These are phyloP conservation scores for Pulveroboletus ravenelii DNA, from an alignment of 768 basidiomycete genomes.

Conservation along the genomic window DNA sequence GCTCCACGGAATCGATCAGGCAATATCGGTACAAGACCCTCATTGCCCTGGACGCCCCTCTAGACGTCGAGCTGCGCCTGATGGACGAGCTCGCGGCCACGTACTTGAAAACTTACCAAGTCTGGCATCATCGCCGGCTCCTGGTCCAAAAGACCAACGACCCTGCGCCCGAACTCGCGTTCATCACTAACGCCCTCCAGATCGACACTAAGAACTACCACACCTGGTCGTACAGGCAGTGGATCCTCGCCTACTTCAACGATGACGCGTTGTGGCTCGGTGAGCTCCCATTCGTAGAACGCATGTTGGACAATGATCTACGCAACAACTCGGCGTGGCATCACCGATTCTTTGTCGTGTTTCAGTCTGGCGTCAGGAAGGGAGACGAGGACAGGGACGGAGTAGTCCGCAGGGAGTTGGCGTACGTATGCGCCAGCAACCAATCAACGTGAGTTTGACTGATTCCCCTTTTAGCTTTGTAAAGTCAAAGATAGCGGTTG, in stretches of 20 bases:
- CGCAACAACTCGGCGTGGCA: slow-evolving; percentile 99
- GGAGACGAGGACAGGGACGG: slow-evolving; percentile 60
- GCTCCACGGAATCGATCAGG: slow-evolving; percentile 43
- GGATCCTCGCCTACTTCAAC: slow-evolving; percentile 84
- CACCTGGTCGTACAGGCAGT: slow-evolving; percentile 97
- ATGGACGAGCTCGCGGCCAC: slow-evolving; percentile 85
- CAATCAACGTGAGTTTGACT: neutral
- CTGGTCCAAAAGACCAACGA: slow-evolving; percentile 54
- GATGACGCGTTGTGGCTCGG: slow-evolving; percentile 63
- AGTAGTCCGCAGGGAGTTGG: slow-evolving; percentile 63
- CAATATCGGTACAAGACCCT: slow-evolving; percentile 93
- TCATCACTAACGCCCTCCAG: slow-evolving; percentile 67
- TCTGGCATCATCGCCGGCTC: slow-evolving; percentile 91
- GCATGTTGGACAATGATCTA: slow-evolving; percentile 68
- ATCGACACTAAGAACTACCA: slow-evolving; percentile 96
- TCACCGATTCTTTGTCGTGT: slow-evolving; percentile 87
- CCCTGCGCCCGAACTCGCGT: slow-evolving; percentile 67
- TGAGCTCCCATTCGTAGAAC: slow-evolving; percentile 73
- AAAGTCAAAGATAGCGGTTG: slow-evolving; percentile 78
- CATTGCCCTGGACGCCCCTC: slow-evolving; percentile 55
- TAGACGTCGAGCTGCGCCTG: slow-evolving; percentile 73
- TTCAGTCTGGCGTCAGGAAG: slow-evolving; percentile 55
- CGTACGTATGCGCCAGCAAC: slow-evolving; percentile 44
- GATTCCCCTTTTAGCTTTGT: slow-evolving; percentile 50
- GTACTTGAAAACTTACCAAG: slow-evolving; percentile 94